Conservation (phyloP, 352 stramenopile genomes). For the Phytophthora pisi region DNA sequence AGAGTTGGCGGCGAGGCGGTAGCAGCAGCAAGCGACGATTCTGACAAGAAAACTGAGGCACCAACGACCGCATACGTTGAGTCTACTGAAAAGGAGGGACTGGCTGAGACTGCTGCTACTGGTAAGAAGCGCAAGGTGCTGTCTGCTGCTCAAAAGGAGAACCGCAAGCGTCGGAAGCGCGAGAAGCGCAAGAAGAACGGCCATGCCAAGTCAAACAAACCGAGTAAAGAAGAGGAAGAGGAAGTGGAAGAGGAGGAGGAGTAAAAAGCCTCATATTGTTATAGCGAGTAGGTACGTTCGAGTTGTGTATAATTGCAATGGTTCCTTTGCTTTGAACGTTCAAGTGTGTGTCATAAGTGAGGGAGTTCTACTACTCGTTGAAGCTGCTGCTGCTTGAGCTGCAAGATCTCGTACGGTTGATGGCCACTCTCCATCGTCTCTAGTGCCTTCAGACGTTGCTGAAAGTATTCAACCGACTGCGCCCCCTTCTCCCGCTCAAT, state of each 20-base stretch:
- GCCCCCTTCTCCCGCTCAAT: conserved; percentile 60
- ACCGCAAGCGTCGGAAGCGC: conserved; percentile 76
- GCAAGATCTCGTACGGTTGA: conserved; percentile 21
- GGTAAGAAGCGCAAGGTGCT: conserved; percentile 69
- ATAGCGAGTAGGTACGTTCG: not conserved
- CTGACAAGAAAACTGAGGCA: conserved; percentile 1
- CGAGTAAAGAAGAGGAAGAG: conserved; percentile 11
- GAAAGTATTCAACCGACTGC: conserved; percentile 53
- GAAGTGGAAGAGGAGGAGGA: conserved; percentile 4
- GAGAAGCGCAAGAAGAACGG: conserved; percentile 64
- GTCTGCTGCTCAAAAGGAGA: conserved; percentile 70
- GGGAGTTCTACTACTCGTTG: conserved; percentile 26
- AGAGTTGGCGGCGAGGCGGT: not conserved
- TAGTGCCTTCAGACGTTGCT: conserved; percentile 37
- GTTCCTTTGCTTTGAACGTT: too few species aligned
- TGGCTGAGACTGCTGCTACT: not conserved
- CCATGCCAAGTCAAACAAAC: conserved; percentile 5
- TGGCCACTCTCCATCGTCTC: conserved; percentile 13
- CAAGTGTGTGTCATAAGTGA: not conserved
- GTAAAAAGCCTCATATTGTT: not conserved
- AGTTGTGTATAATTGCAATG: too few species aligned
- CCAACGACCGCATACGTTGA: not conserved
- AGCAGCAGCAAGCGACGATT: conserved; percentile 2
- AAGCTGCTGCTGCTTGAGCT: conserved; percentile 30
- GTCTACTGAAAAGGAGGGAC: not conserved